phyloP scores from a whole-genome alignment of 176 grass and related monocot species.

The Metroxylon sagu region DNA sequence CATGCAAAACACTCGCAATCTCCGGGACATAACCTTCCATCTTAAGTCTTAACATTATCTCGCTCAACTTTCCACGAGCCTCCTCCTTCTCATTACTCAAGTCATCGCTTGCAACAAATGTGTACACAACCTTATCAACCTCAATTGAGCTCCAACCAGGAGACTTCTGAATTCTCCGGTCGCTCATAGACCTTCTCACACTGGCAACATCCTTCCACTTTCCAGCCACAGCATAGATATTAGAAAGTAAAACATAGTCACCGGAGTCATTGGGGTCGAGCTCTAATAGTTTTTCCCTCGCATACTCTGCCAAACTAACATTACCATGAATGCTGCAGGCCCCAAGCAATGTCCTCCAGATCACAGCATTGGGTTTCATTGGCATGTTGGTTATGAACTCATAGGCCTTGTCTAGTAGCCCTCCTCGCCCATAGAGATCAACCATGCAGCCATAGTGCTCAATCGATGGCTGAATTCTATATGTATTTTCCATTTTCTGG shows the following conservation, averaged over 20 bases:
- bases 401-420: constrained; percentile 20
- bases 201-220: constrained; percentile 26
- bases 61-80: background rate
- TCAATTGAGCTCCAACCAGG: constrained; percentile 28
- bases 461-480: constrained; percentile 8
- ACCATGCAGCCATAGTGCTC: constrained; percentile 29
- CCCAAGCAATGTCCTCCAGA: constrained; percentile 25
- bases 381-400: constrained; percentile 21
- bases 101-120: constrained; percentile 11
- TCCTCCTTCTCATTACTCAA: constrained; percentile 5
- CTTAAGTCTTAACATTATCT: constrained; percentile 3
- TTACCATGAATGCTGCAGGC: constrained; percentile 22
- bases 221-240: constrained; percentile 17
- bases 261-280: constrained; percentile 11
- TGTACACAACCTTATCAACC: constrained; percentile 14
- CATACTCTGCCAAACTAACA: constrained; percentile 18
- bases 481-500: constrained; percentile 3
- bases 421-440: constrained; percentile 20
- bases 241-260: constrained; percentile 18
- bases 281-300: constrained; percentile 10
- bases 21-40: constrained; percentile 17
- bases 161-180: background rate
- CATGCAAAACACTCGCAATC: constrained; percentile 18
- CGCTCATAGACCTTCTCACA: constrained; percentile 10
- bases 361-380: constrained; percentile 16